Conservation (phyloP, 2,329 filamentous ascomycete species). For the Pseudonectria buxi region DNA sequence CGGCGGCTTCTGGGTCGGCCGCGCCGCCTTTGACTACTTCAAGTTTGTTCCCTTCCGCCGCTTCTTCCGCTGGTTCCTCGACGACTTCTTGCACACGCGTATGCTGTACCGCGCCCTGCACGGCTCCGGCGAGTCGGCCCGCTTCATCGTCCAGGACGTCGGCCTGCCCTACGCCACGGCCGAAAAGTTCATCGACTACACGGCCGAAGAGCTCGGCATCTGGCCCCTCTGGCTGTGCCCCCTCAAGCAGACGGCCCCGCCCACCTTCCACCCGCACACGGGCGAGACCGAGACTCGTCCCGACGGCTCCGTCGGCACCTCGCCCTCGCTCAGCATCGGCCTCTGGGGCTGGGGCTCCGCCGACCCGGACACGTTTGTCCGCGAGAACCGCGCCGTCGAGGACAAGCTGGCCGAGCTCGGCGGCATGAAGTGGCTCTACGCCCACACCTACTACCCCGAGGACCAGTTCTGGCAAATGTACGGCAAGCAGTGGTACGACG, state of each 20-base stretch:
- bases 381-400: constrained; percentile 66
- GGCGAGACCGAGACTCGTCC: constrained; percentile 24
- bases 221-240: constrained; percentile 57
- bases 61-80: constrained; percentile 60
- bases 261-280: constrained; percentile 51
- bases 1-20: constrained; percentile 68
- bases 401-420: constrained; percentile 59
- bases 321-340: constrained; percentile 54
- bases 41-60: constrained; percentile 55
- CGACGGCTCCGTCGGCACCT: constrained; percentile 14
- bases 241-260: constrained; percentile 39
- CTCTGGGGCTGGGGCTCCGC: constrained; percentile 73
- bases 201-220: constrained; percentile 41
- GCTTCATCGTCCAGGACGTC: constrained; percentile 64
- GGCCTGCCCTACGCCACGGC: constrained; percentile 47
- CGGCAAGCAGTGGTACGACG: constrained; percentile 52
- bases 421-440: constrained; percentile 83
- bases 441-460: constrained; percentile 75
- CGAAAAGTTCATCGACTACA: constrained; percentile 50
- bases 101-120: constrained; percentile 70
- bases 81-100: constrained; percentile 67
- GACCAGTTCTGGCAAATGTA: constrained; percentile 64
- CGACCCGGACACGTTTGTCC: constrained; percentile 52
- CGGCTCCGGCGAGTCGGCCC: constrained; percentile 55
- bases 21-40: constrained; percentile 62